A percentile compares a stretch with the other conserved stretches of the same genome.
Evolutionary conservation across 140 eudicot genomes (phyloP).

Genomic region (Stevia rebaudiana): DNA sequence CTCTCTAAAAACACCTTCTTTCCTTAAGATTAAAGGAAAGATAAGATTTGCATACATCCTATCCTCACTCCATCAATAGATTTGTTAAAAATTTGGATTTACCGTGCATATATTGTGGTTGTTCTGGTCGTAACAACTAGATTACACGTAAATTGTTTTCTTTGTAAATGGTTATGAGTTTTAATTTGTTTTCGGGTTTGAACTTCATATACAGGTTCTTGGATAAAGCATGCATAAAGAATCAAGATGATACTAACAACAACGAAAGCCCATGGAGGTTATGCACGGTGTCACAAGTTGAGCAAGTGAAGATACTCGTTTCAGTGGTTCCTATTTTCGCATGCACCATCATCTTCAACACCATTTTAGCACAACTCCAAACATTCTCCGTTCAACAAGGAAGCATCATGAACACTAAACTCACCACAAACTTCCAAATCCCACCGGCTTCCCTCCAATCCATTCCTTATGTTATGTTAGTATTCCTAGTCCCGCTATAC

Average conservation of each 20-base stretch:
- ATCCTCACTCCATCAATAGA: too few relatives aligned
- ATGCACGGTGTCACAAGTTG: constrained; percentile 72
- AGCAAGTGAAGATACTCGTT: constrained; percentile 69
- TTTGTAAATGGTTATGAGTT: neutral
- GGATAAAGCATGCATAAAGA: constrained; percentile 79
- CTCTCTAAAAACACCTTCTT: too few relatives aligned
- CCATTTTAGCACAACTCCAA: constrained; percentile 82
- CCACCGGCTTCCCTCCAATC: constrained; percentile 90
- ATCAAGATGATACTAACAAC: constrained; percentile 32
- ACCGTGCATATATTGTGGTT: too few relatives aligned
- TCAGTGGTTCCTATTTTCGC: constrained; percentile 81
- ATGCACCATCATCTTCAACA: constrained; percentile 81
- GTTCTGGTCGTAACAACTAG: too few relatives aligned
- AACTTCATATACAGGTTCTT: constrained; percentile 38
- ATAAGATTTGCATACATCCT: too few relatives aligned
- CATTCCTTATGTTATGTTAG: constrained; percentile 64
- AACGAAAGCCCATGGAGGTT: constrained; percentile 74
- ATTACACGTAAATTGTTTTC: constrained; percentile 22
- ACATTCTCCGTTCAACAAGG: constrained; percentile 92
- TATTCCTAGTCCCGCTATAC: constrained; percentile 64
- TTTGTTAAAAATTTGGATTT: too few relatives aligned
- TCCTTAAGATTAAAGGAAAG: too few relatives aligned
- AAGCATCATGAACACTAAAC: constrained; percentile 47
- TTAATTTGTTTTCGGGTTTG: neutral
- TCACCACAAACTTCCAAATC: constrained; percentile 48